A percentile compares a stretch with the other conserved stretches of the same genome.
These are phyloP conservation scores for Russula emetica DNA, from an alignment of 768 basidiomycete species.

Conservation along the genomic window DNA sequence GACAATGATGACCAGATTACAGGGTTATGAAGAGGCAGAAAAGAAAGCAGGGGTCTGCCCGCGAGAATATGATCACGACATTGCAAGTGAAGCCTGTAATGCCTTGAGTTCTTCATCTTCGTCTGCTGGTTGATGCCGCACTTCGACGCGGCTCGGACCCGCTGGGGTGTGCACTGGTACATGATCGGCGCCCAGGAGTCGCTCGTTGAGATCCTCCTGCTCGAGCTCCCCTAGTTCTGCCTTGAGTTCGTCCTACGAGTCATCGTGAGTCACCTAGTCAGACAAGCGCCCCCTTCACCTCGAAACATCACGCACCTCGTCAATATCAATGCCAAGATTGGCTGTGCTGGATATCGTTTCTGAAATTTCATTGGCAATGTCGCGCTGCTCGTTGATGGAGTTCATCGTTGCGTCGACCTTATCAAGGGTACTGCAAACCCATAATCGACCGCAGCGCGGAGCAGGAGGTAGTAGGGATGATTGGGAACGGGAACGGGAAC, in stretches of 20 bases:
- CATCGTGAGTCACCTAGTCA: background rate
- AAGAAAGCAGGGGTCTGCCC: background rate
- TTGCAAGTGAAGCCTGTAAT: slow-evolving; percentile 82
- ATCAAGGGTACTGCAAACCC: slow-evolving; percentile 59
- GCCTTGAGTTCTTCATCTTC: slow-evolving; percentile 87
- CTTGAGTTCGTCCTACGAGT: slow-evolving; percentile 69
- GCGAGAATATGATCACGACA: slow-evolving; percentile 41
- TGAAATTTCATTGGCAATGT: slow-evolving; percentile 88
- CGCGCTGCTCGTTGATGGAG: slow-evolving; percentile 83
- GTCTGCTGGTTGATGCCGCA: slow-evolving; percentile 51
- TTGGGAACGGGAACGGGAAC: background rate
- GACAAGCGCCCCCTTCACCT: background rate
- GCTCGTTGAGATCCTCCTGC: slow-evolving; percentile 80
- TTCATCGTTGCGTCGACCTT: slow-evolving; percentile 91
- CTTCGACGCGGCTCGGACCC: slow-evolving; percentile 39
- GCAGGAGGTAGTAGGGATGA: background rate
- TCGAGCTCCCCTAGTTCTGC: slow-evolving; percentile 83
- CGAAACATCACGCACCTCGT: slow-evolving; percentile 59
- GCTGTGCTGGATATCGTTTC: slow-evolving; percentile 77
- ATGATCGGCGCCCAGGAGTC: slow-evolving; percentile 81
- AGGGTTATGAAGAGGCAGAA: slow-evolving; percentile 14
- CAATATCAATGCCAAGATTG: slow-evolving; percentile 51
- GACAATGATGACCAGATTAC: slow-evolving; percentile 25
- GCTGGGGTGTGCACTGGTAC: slow-evolving; percentile 83
- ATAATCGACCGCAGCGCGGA: background rate